Conservation (phyloP, 257 asterid species). For the Fraxinus americana region DNA sequence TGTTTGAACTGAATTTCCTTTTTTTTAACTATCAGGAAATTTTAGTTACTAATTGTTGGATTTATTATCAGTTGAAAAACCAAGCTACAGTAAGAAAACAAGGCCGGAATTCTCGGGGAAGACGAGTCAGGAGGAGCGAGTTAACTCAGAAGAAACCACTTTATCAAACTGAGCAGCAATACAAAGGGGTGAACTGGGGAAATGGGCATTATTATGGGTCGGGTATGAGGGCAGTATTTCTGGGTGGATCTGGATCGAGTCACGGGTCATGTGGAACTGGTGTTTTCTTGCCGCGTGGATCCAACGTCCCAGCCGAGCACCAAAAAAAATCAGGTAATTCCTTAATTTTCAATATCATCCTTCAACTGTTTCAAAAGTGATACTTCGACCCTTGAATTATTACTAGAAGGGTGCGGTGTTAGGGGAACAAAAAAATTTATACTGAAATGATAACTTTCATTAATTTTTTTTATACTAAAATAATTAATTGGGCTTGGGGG, state of each 20-base stretch:
- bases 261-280: constrained; percentile 69
- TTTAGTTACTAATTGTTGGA: not conserved
- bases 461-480: no score
- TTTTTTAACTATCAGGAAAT: constrained; percentile 25
- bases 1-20: not conserved
- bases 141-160: constrained; percentile 37
- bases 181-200: constrained; percentile 36
- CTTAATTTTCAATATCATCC: not conserved
- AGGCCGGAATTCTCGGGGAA: constrained; percentile 29
- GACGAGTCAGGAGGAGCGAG: constrained; percentile 38
- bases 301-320: constrained; percentile 31
- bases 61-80: constrained; percentile 41
- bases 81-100: constrained; percentile 37
- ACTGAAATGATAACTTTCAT: no score
- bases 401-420: no score
- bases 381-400: not conserved
- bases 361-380: not conserved
- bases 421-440: no score
- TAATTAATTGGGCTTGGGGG: no score
- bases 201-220: constrained; percentile 46
- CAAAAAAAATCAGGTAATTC: constrained; percentile 60
- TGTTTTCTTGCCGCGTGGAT: constrained; percentile 66
- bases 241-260: constrained; percentile 55
- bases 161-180: constrained; percentile 36
- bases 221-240: constrained; percentile 81